Evolutionary conservation across 305 asterid species (phyloP), one percentile per base, ranked within the genome.

Genomic region (Fraxinus sp.): DNA sequence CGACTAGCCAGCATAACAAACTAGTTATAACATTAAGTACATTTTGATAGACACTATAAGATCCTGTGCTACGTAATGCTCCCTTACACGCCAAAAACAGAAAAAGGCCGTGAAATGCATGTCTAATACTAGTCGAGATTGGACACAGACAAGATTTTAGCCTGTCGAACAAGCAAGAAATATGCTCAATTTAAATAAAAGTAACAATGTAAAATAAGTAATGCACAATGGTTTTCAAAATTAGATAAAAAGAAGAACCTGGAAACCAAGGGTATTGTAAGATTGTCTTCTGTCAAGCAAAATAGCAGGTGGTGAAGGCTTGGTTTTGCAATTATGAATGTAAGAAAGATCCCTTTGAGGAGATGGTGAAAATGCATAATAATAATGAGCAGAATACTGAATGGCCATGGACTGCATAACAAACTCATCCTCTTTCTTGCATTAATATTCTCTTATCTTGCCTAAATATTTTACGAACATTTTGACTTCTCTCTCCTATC

Each of bases 251-350:
- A n/a, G 30, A 30, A 35, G 66, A 81, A 93, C 98, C 95, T 94
- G 94, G 82, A 89, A 92, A 81, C 90, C 95, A 74, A 90, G 94
- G 79, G 97, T 76, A 78, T 92, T 90, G 85, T 90, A 89, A 78
- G 94, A 86, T 1, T 94, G 95, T 49, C 84, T 88, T 77, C 55
- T 82, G 41, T 88, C 89, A 44, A 79, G 80, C 49, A 76, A 64
- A 70, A 83, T 41, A 79, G 90, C 85, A 79, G 88, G 82, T 9
- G 89, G 41, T 14, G 92, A 86, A 79, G 88, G 83, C 77, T 85
- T 91, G 84, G 83, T 7, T 71, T 86, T 88, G 80, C 87, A 88
- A 66, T 37, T 88, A n/a, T 76, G 82, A 81, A 89, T 79, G 78
- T 37, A 68, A 77, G 73, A 78, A 74, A 39, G 36, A 35, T 81